Evolutionary conservation across 192 early-diverging fungal genomes (phyloP), one percentile per base, ranked within the genome.

Genomic region (Coemansia nantahalensis): DNA sequence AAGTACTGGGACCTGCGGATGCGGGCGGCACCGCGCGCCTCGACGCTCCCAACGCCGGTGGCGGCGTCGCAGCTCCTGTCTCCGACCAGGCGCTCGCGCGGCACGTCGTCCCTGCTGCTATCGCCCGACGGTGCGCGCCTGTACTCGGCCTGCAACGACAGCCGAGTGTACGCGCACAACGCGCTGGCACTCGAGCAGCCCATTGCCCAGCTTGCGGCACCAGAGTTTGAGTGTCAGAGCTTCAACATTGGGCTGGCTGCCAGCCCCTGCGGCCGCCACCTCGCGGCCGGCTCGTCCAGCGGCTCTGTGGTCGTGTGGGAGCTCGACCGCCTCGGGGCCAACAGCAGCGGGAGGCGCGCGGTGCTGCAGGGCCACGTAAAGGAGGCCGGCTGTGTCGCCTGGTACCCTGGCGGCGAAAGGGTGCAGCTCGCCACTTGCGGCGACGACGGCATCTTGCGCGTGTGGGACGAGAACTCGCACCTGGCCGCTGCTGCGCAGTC

Each of bases 1-100:
- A 90, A 87, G 63, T 79, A 86, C 30, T 95, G 92, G 92, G 92
- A 95, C 58, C 69, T 88, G 45, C 65, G 92, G 8, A 79, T 60
- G 49, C 69, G 37, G 21, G 70, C 52, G 16, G 71, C 62, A 39
- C 57, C 72, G 32, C 56, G 62, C 28, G 54, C 63, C 15, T 41
- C 70, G 23, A 64, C 58, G 39, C 61, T 64, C 33, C 84, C 81
- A 2, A 45, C 45, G 12, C 83, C 62, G 12, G 51, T 48, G 22
- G 60, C 56, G 21, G 62, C 57, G 17, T 78, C 73, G 42, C 60
- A 40, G 51, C 78, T n/a, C 54, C 48, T 32, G 62, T 68, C 42
- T 50, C 59, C 32, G 67, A 49, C 30, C 19, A 54, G 4, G 40
- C 57, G 59, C 30, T 46, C 64, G 18, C 60, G 60, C 42, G 83